Evolutionary conservation across 2,329 filamentous ascomycete species (phyloP).

Genomic region (Sclerotinia subarctica): DNA sequence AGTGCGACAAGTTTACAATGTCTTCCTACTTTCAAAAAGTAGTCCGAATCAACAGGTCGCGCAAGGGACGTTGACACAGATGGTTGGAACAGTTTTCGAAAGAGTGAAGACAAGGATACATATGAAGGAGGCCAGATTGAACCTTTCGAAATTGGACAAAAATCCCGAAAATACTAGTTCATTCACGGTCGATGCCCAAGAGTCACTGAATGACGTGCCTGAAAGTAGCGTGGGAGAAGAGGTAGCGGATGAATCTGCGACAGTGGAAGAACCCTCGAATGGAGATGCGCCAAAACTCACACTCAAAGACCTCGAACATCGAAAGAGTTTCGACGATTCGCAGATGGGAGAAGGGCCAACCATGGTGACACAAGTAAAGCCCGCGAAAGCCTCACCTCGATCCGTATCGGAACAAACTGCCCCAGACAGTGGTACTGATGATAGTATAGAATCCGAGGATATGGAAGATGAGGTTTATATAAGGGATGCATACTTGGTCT

Average conservation of each 20-base stretch:
- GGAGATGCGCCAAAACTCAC: constrained; percentile 55
- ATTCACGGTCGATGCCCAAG: constrained; percentile 36
- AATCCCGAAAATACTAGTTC: constrained; percentile 35
- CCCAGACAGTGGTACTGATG: constrained; percentile 53
- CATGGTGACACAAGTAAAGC: constrained; percentile 61
- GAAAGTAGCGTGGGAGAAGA: constrained; percentile 32
- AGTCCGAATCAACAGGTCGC: constrained; percentile 95
- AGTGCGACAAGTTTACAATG: constrained; percentile 97
- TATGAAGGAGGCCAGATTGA: constrained; percentile 76
- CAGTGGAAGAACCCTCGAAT: constrained; percentile 30
- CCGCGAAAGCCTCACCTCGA: constrained; percentile 41
- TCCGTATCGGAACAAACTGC: constrained; percentile 54
- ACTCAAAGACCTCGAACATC: constrained; percentile 63
- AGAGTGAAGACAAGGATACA: constrained; percentile 82
- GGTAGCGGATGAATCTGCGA: constrained; percentile 29
- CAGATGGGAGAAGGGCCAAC: constrained; percentile 64
- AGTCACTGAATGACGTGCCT: constrained; percentile 32
- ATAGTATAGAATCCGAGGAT: constrained; percentile 58
- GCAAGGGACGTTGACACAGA: constrained; percentile 94
- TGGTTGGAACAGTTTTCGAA: constrained; percentile 98
- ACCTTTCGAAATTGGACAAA: constrained; percentile 40
- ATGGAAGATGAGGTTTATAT: constrained; percentile 94
- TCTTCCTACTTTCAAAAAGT: constrained; percentile 91
- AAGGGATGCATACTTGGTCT: constrained; percentile 93
- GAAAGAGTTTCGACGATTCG: constrained; percentile 65